These are phyloP conservation scores for Saccharomycopsis sp. DNA, from an alignment of 805 yeast genomes.

Conservation along the genomic window DNA sequence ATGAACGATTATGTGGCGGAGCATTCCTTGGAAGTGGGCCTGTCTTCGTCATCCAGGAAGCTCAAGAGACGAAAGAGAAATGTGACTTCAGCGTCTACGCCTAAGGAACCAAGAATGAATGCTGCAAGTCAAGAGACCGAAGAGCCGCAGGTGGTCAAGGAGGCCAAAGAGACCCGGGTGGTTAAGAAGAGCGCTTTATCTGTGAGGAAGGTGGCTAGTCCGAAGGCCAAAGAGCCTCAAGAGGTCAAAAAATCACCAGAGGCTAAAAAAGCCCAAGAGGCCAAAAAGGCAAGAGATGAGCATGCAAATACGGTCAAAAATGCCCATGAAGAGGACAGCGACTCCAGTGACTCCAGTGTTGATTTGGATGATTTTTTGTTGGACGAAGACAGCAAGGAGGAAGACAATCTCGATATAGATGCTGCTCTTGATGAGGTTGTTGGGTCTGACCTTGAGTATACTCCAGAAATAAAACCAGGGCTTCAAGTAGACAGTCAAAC, in stretches of 20 bases:
- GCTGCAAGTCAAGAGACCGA: too few species aligned
- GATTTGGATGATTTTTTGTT: neutral
- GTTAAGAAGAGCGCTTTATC: too few species aligned
- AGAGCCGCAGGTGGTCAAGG: too few species aligned
- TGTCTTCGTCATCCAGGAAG: neutral
- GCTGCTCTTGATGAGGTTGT: slow-evolving; percentile 4
- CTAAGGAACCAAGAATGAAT: too few species aligned
- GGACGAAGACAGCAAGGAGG: neutral
- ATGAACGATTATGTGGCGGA: neutral
- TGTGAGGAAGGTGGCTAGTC: too few species aligned
- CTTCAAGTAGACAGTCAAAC: slow-evolving; percentile 22
- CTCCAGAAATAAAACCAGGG: slow-evolving; percentile 3
- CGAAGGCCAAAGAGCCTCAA: too few species aligned
- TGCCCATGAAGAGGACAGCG: neutral
- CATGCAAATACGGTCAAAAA: neutral
- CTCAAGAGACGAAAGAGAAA: neutral
- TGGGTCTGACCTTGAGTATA: slow-evolving; percentile 17
- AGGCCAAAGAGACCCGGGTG: too few species aligned
- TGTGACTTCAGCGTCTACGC: neutral
- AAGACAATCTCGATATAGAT: neutral
- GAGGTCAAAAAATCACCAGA: too few species aligned
- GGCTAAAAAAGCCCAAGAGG: neutral
- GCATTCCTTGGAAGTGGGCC: neutral
- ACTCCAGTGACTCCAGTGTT: neutral
- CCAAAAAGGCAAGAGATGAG: neutral